A percentile compares a stretch with the other conserved stretches of the same genome.
These are phyloP conservation scores for Cryoendolithus antarcticus DNA, from an alignment of 2,329 filamentous ascomycete species.

Conservation along the genomic window DNA sequence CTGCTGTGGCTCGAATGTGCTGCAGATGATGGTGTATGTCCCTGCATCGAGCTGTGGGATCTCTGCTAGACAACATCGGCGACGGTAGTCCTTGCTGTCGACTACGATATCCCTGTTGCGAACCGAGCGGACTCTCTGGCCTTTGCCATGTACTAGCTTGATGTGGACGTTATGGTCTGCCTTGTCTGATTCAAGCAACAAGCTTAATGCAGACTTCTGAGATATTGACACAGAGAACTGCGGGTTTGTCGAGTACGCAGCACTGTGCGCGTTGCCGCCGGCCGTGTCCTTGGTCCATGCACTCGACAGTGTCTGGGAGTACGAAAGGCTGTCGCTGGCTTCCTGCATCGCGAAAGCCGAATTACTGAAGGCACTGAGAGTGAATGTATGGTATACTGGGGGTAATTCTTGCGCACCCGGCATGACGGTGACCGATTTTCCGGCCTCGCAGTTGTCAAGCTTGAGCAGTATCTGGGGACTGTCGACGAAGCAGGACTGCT, in stretches of 20 bases:
- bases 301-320: conserved; percentile 47
- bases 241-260: conserved; percentile 73
- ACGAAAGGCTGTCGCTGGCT: conserved; percentile 48
- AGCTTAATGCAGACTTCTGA: conserved; percentile 48
- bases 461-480: conserved; percentile 82
- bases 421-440: conserved; percentile 49
- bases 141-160: conserved; percentile 67
- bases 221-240: conserved; percentile 61
- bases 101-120: conserved; percentile 65
- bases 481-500: conserved; percentile 79
- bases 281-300: conserved; percentile 69
- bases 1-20: conserved; percentile 76
- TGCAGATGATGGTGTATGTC: conserved; percentile 77
- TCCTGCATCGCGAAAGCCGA: conserved; percentile 47
- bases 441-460: conserved; percentile 49
- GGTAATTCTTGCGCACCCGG: conserved; percentile 70
- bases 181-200: conserved; percentile 59
- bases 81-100: conserved; percentile 79
- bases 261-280: conserved; percentile 68
- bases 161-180: conserved; percentile 67
- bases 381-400: conserved; percentile 65
- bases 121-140: conserved; percentile 58
- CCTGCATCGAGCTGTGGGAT: conserved; percentile 51
- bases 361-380: conserved; percentile 69
- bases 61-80: conserved; percentile 62